phyloP scores from a whole-genome alignment of 345 rosid species.

The Atalantia buxifolia region DNA sequence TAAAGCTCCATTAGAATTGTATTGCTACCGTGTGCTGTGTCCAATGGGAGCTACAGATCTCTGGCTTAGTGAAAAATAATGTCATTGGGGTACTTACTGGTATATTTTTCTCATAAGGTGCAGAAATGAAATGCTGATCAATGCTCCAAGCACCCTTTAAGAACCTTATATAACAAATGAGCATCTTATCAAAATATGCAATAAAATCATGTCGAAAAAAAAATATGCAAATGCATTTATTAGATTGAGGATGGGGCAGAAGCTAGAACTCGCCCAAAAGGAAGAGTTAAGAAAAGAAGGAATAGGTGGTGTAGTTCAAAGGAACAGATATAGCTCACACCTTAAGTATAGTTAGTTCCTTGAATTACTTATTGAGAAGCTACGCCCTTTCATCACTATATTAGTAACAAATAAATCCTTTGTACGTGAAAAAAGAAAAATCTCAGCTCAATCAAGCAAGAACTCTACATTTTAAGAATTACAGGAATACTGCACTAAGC shows the following conservation, averaged over 20 bases:
- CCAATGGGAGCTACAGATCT: neutral
- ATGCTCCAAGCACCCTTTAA: slow-evolving; percentile 89
- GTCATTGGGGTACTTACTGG: slow-evolving; percentile 55
- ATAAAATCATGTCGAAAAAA: neutral
- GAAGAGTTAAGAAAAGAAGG: no score
- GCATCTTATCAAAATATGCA: neutral
- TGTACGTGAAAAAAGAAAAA: no score
- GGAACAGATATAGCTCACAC: no score
- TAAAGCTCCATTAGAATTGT: neutral
- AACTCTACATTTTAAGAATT: neutral
- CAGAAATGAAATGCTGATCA: slow-evolving; percentile 75
- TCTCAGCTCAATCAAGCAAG: neutral
- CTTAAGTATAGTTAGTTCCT: no score
- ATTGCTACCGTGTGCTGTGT: neutral
- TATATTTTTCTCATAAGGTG: slow-evolving; percentile 75
- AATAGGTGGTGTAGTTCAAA: no score
- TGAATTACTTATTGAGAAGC: no score
- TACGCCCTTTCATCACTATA: no score
- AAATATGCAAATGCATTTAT: neutral
- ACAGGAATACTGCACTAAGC: neutral
- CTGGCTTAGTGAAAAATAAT: neutral
- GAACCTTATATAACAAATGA: slow-evolving; percentile 46
- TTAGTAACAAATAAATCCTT: no score
- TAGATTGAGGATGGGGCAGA: neutral
- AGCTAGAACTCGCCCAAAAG: neutral